phyloP scores from a whole-genome alignment of 2,329 filamentous ascomycete genomes.

The Huntiella decipiens region DNA sequence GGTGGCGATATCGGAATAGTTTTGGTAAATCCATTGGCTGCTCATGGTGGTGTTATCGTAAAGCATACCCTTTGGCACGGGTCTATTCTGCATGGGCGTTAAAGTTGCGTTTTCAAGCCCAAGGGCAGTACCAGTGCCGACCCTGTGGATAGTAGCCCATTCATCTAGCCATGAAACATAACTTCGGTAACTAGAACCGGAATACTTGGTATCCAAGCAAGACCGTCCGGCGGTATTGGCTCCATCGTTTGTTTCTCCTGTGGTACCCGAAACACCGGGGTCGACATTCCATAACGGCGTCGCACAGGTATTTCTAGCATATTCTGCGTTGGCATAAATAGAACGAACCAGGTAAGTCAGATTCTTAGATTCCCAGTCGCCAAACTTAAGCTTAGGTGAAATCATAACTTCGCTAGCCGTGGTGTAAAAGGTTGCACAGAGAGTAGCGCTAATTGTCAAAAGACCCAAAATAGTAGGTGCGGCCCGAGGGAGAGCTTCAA shows the following conservation, averaged over 20 bases:
- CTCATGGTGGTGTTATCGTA: conserved; percentile 55
- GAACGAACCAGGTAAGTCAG: conserved; percentile 39
- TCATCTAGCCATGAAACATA: conserved; percentile 38
- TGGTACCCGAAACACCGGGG: neutral
- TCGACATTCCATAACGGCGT: conserved; percentile 32
- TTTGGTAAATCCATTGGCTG: conserved; percentile 47
- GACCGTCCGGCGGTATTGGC: conserved; percentile 25
- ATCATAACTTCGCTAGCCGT: conserved; percentile 60
- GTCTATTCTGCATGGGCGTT: conserved; percentile 26
- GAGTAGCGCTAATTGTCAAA: conserved; percentile 42
- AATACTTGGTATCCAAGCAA: conserved; percentile 51
- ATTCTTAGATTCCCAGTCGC: conserved; percentile 27
- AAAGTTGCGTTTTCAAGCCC: conserved; percentile 13
- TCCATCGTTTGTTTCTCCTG: conserved; percentile 25
- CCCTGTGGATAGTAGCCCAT: conserved; percentile 31
- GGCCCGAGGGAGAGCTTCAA: conserved; percentile 43
- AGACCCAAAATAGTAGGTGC: conserved; percentile 43
- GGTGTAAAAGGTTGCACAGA: conserved; percentile 54
- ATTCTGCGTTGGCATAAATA: conserved; percentile 43
- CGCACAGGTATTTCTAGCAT: conserved; percentile 36
- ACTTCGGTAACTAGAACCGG: conserved; percentile 52
- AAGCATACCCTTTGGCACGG: conserved; percentile 41
- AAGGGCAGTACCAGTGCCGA: conserved; percentile 23
- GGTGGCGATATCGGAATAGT: conserved; percentile 31
- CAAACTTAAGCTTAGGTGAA: conserved; percentile 48